These are phyloP conservation scores for Geranomyces michiganensis DNA, from an alignment of 192 early-diverging fungal genomes.

Conservation along the genomic window DNA sequence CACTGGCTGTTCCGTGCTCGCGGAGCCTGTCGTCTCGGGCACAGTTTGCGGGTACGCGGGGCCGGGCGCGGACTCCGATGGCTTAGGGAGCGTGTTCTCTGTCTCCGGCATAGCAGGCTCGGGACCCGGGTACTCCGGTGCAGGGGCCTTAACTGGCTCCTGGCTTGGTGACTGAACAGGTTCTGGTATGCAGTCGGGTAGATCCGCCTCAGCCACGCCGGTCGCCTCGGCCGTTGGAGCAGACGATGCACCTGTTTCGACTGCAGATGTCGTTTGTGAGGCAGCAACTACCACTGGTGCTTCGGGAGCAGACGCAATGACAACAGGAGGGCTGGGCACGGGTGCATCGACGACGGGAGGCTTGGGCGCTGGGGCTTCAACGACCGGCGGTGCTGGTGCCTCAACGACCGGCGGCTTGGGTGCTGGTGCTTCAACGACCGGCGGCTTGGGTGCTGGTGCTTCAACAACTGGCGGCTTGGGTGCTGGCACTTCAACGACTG, in stretches of 20 bases:
- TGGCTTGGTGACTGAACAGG: too few relatives aligned
- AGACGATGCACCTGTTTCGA: not conserved
- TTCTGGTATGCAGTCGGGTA: too few relatives aligned
- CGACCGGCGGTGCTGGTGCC: not conserved
- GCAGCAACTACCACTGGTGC: not conserved
- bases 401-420: not conserved
- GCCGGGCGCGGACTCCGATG: too few relatives aligned
- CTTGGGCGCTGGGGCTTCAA: not conserved
- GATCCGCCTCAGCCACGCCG: too few relatives aligned
- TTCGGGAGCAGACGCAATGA: not conserved
- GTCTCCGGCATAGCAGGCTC: too few relatives aligned
- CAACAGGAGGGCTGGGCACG: not conserved
- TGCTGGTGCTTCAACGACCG: slow-evolving; percentile 8
- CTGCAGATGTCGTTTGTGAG: not conserved
- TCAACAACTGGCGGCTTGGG: not conserved
- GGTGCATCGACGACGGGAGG: not conserved
- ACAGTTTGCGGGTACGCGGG: too few relatives aligned
- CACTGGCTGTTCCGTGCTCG: too few relatives aligned
- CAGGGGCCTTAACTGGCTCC: too few relatives aligned
- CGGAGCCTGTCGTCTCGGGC: too few relatives aligned
- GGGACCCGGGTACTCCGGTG: too few relatives aligned
- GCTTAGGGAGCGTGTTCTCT: too few relatives aligned
- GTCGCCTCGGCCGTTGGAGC: not conserved
- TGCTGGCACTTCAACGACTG: not conserved
- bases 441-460: too few relatives aligned